These are phyloP conservation scores for Candida koratica DNA, from an alignment of 805 yeast species.

Conservation along the genomic window DNA sequence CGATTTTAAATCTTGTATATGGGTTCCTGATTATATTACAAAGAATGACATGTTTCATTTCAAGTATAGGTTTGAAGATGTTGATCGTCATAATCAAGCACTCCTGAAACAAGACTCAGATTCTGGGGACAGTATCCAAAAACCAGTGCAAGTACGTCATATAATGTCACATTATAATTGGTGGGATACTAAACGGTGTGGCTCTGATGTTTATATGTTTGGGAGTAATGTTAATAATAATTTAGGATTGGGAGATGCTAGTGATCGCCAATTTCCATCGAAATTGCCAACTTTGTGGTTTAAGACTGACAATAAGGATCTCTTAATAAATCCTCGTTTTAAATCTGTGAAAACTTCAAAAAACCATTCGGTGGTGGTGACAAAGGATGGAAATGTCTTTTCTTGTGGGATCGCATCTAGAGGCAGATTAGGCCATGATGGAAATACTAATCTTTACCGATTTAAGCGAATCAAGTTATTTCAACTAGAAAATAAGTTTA, in stretches of 20 bases:
- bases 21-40: conserved; percentile 41
- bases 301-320: conserved; percentile 12
- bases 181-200: conserved; percentile 49
- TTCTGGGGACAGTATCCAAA: background rate
- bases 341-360: conserved; percentile 52
- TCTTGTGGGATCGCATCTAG: conserved; percentile 65
- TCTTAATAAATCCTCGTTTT: conserved; percentile 39
- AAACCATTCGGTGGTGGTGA: conserved; percentile 59
- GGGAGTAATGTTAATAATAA: conserved; percentile 64
- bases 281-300: conserved; percentile 32
- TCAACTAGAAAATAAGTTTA: conserved; percentile 19
- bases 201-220: conserved; percentile 54
- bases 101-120: conserved; percentile 5
- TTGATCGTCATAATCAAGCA: conserved; percentile 2
- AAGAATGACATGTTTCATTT: conserved; percentile 31
- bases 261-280: conserved; percentile 40
- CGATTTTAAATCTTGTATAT: conserved; percentile 40
- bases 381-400: conserved; percentile 52
- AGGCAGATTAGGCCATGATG: conserved; percentile 66
- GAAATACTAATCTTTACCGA: conserved; percentile 37
- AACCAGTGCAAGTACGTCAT: conserved; percentile 8
- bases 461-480: conserved; percentile 43
- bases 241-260: conserved; percentile 64
- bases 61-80: conserved; percentile 18
- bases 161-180: conserved; percentile 23